Percentiles rank a stretch among this genome's conserved stretches.
Conservation (phyloP, 139 green algal species). For the Desmodesmus armatus region DNA sequence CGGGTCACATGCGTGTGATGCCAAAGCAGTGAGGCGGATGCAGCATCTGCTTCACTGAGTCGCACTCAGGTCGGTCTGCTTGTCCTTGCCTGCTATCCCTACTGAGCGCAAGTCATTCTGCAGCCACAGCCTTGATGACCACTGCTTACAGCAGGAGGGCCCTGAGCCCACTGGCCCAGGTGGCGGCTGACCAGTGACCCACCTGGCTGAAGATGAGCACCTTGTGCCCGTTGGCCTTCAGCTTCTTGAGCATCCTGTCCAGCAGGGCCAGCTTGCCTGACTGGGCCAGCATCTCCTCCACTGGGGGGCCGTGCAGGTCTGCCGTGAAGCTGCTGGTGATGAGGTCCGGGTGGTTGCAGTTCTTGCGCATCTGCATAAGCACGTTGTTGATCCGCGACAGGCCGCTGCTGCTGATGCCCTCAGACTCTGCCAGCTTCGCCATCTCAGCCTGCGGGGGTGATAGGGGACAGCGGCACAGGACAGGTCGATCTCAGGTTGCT, state of each 20-base stretch:
- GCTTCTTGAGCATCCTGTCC: slow-evolving; percentile 83
- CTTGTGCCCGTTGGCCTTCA: slow-evolving; percentile 80
- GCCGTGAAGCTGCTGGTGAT: slow-evolving; percentile 75
- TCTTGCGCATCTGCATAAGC: slow-evolving; percentile 91
- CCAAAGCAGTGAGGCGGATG: too few species aligned
- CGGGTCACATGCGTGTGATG: too few species aligned
- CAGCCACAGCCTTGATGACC: too few species aligned
- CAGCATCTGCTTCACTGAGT: too few species aligned
- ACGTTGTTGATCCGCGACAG: slow-evolving; percentile 92
- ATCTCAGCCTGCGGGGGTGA: slow-evolving; percentile 54
- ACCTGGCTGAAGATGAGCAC: slow-evolving; percentile 97
- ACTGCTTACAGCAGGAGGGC: too few species aligned
- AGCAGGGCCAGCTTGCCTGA: slow-evolving; percentile 97
- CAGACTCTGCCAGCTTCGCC: slow-evolving; percentile 46
- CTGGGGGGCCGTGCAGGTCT: slow-evolving; percentile 43
- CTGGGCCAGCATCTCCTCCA: slow-evolving; percentile 79
- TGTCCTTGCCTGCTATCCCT: too few species aligned
- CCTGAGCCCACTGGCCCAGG: too few species aligned
- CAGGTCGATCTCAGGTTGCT: neutral
- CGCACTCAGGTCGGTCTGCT: too few species aligned
- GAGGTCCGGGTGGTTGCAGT: slow-evolving; percentile 99
- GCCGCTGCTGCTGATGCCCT: slow-evolving; percentile 21
- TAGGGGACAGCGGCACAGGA: too few species aligned
- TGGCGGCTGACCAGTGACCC: too few species aligned
- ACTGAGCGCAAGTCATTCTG: too few species aligned